Evolutionary conservation across 306 rosid genomes (phyloP).

Genomic region (Inga leiocalycina): DNA sequence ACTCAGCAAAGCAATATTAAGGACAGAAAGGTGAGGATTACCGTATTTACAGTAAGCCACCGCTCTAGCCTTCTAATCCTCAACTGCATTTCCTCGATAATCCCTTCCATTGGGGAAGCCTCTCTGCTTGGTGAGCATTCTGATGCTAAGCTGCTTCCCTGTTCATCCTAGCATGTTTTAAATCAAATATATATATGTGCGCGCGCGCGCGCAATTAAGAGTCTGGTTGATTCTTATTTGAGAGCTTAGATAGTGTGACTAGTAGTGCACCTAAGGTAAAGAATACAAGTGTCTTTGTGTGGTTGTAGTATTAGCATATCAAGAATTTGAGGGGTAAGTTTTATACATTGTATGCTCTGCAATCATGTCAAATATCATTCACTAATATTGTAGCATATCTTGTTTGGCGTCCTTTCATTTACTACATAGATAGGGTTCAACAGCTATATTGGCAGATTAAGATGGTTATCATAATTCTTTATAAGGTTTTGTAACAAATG

Average conservation of each 20-base stretch:
- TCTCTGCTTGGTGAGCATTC: constrained; percentile 80
- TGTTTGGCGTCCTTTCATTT: background rate
- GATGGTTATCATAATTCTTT: background rate
- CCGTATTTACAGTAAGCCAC: constrained; percentile 96
- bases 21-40: constrained; percentile 33
- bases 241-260: background rate
- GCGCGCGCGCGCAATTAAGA: background rate
- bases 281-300: background rate
- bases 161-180: constrained; percentile 36
- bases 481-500: background rate
- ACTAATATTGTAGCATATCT: background rate
- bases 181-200: background rate
- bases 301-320: background rate
- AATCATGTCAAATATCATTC: background rate
- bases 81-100: constrained; percentile 92
- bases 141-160: constrained; percentile 84
- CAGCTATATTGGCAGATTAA: background rate
- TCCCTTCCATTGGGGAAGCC: constrained; percentile 70
- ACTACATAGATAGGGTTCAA: background rate
- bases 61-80: constrained; percentile 90
- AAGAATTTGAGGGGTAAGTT: background rate
- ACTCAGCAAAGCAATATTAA: background rate
- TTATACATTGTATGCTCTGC: background rate
- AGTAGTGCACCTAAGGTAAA: background rate
- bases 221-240: background rate